These are phyloP conservation scores for Allium fistulosum DNA, from an alignment of 106 monocot species.

Conservation along the genomic window DNA sequence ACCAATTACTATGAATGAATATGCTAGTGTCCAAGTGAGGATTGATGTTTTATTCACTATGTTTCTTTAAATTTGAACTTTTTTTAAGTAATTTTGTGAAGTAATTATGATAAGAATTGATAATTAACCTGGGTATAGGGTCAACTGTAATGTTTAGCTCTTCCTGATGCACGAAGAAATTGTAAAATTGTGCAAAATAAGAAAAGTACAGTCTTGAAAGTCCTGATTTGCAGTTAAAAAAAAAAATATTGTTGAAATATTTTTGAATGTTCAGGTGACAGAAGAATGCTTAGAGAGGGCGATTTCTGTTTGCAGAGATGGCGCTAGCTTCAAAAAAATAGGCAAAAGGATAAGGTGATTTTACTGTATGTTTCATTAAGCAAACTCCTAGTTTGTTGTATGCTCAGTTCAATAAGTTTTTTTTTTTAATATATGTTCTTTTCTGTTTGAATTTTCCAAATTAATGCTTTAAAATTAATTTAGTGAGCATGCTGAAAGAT, in stretches of 20 bases:
- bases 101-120: no score
- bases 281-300: conserved; percentile 86
- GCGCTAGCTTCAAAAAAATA: conserved; percentile 84
- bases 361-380: neutral
- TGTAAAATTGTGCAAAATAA: no score
- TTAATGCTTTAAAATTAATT: neutral
- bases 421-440: neutral
- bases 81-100: neutral
- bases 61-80: conserved; percentile 4
- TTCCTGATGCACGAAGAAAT: no score
- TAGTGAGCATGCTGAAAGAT: conserved; percentile 85
- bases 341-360: conserved; percentile 91
- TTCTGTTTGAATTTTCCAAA: neutral
- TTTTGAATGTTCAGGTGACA: conserved; percentile 44
- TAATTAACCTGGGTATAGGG: no score
- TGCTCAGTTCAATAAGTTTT: neutral
- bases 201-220: no score
- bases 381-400: neutral
- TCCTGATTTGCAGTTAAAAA: no score
- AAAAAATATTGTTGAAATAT: neutral
- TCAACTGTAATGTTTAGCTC: no score
- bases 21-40: no score
- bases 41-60: neutral
- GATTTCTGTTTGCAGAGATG: conserved; percentile 90
- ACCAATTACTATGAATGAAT: no score